These are phyloP conservation scores for Coix lacrymajobi DNA, from an alignment of 176 grass and related monocot genomes.

Conservation along the genomic window DNA sequence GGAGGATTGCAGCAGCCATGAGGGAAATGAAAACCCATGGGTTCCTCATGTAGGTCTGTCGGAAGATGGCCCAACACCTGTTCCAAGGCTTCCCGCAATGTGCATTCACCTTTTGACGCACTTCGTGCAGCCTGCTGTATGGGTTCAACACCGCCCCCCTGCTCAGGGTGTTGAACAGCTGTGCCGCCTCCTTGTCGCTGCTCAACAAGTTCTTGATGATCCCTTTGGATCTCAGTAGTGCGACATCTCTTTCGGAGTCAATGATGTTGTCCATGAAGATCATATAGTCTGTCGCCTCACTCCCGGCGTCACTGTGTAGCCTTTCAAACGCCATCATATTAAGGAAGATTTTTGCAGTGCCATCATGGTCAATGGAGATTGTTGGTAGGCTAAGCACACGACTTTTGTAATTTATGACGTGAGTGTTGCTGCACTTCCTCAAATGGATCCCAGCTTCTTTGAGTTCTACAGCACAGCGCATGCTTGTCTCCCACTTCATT, in stretches of 20 bases:
- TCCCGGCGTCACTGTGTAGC: conserved; percentile 24
- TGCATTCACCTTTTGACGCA: background rate
- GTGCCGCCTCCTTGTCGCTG: conserved; percentile 19
- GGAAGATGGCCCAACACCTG: background rate
- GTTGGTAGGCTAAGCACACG: conserved; percentile 31
- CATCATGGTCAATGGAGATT: conserved; percentile 2
- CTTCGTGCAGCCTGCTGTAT: background rate
- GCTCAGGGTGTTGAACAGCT: conserved; percentile 13
- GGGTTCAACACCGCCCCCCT: background rate
- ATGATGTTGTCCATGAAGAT: conserved; percentile 67
- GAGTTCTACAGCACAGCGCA: conserved; percentile 36
- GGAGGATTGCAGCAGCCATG: background rate
- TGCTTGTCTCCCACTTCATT: accelerated
- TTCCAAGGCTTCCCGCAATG: background rate
- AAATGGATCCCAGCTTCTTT: conserved; percentile 51
- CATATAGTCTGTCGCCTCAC: conserved; percentile 37
- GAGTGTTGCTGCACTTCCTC: conserved; percentile 20
- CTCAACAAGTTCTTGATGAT: background rate
- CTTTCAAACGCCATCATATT: conserved; percentile 62
- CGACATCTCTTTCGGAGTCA: conserved; percentile 43
- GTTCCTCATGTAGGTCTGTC: background rate
- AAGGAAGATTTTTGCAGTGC: conserved; percentile 40
- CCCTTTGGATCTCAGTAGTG: conserved; percentile 24
- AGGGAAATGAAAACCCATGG: background rate
- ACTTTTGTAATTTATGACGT: conserved; percentile 21